Evolutionary conservation across 225 moss, liverwort and hornwort genomes (phyloP), one percentile per base, ranked within the genome.

Genomic region (Anthoceros angustus): DNA sequence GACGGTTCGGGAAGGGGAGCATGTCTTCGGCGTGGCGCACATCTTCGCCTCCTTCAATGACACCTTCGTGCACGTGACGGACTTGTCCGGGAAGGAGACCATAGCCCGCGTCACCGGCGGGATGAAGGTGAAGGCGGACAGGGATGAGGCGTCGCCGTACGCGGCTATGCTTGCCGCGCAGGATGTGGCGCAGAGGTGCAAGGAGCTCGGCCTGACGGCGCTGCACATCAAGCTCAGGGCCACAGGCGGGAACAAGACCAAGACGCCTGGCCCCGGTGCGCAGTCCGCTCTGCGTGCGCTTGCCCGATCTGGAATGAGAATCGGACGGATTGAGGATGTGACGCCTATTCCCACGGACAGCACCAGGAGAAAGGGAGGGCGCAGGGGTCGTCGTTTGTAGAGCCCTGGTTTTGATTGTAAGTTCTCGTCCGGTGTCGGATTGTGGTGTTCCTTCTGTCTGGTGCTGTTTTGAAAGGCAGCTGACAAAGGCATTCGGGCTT

Each of bases 121-220:
- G 25, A 94, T 94, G 93, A 87, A 94, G 83, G 90, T 94, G 15
- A 94, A 94, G 70, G 87, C 87, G 12, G 93, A 90, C 66, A 72
- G 86, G 66, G 93, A 90, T 41, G 90, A 94, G 81, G 86, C 93
- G 26, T 93, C 93, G 0, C 93, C 93, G 1, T 93, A 90, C 61
- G 93, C 90, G 65, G 89, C 89, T 23, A 90, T 94, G 93, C 89
- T 90, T 80, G 93, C 90, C 10, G 87, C 90, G 0, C 87, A 90
- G 72, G 93, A 93, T 78, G 93, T 87, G 2, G 90, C 93, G 11
- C 73, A 77, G 68, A 81, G 75, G 68, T 93, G 89, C 71, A 89
- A 89, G 86, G 90, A 94, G 78, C 72, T 94, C 70, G 90, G 93
- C 21, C 90, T 90, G 14, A 90, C 87, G 3, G 93, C 93, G 45